These are phyloP conservation scores for Coemansia guatemalensis DNA, from an alignment of 192 early-diverging fungal species.

Conservation along the genomic window DNA sequence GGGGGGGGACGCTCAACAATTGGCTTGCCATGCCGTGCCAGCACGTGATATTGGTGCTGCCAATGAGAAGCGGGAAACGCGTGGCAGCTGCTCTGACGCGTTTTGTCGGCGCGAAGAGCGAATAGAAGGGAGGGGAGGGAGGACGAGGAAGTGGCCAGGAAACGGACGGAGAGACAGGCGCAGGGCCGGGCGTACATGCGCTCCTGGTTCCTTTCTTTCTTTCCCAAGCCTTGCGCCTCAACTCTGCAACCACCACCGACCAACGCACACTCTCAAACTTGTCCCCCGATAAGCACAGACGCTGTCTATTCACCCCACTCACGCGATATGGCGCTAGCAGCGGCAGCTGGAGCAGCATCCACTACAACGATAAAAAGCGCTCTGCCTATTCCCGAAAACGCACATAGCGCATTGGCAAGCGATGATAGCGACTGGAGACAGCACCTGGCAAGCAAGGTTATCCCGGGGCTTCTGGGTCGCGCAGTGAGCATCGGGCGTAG, in stretches of 20 bases:
- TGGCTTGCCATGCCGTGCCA: background rate
- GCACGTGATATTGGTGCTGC: background rate
- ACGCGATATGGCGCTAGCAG: background rate
- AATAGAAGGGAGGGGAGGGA: background rate
- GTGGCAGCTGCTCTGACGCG: background rate
- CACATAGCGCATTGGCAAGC: background rate
- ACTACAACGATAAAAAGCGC: background rate
- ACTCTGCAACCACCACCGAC: background rate
- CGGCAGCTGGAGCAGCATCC: background rate
- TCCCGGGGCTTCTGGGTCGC: constrained; percentile 26
- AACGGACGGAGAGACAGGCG: background rate
- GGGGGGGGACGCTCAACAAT: background rate
- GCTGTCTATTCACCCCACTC: background rate
- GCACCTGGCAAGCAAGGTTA: constrained; percentile 36
- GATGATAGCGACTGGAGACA: constrained; percentile 21
- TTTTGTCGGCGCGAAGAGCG: background rate
- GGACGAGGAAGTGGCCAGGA: background rate
- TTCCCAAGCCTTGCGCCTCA: background rate
- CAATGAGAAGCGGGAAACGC: background rate
- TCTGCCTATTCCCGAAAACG: background rate
- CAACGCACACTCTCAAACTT: background rate
- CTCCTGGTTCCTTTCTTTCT: background rate
- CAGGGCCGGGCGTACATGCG: background rate
- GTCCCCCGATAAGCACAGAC: background rate
- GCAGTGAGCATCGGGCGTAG: constrained; percentile 48